These are phyloP conservation scores for Cornus kousa DNA, from an alignment of 148 eudicot genomes.

Conservation along the genomic window DNA sequence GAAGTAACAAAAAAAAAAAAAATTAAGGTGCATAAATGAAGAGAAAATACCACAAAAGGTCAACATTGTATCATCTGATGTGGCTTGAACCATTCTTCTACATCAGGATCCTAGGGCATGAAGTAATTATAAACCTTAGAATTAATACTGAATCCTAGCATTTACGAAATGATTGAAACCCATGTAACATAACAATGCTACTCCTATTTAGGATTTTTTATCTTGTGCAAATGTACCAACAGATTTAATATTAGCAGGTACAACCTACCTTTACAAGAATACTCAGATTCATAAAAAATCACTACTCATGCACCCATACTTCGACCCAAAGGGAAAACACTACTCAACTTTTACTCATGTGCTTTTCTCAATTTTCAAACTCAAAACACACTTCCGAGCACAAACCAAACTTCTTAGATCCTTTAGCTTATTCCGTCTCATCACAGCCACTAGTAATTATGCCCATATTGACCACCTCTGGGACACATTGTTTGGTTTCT, in stretches of 20 bases:
- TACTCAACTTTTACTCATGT: neutral
- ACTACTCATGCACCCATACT: neutral
- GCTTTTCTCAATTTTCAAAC: neutral
- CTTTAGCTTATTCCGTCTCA: neutral
- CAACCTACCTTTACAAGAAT: too few species aligned
- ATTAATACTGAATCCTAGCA: too few species aligned
- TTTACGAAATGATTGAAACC: too few species aligned
- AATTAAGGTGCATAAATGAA: neutral
- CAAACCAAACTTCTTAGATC: neutral
- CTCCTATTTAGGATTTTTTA: neutral
- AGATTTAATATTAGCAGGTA: neutral
- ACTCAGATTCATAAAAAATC: too few species aligned
- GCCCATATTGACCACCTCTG: neutral
- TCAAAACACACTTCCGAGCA: neutral
- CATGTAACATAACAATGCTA: neutral
- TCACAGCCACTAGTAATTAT: neutral
- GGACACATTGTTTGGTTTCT: neutral
- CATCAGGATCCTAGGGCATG: neutral
- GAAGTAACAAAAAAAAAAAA: neutral
- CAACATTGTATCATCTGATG: neutral
- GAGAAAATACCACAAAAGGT: neutral
- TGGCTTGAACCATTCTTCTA: conserved; percentile 2
- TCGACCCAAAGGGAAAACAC: neutral
- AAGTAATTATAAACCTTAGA: too few species aligned
- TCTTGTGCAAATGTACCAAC: neutral